Evolutionary conservation across 495 filamentous ascomycete genomes (phyloP).

Genomic region (Xylaria intraflava): DNA sequence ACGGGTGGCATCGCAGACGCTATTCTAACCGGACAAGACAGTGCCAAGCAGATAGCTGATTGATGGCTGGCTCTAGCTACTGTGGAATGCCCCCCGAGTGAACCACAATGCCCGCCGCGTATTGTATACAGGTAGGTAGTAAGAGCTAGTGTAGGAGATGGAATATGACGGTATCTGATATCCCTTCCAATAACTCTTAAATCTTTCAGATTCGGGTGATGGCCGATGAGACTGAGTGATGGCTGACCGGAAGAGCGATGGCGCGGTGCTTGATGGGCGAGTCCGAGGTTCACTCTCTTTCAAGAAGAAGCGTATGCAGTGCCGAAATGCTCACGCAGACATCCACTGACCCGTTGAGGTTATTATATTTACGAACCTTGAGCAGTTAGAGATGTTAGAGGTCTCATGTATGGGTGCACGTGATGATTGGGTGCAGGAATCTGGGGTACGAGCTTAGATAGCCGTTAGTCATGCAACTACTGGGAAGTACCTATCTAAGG

Average conservation of each 20-base stretch:
- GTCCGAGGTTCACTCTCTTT: neutral
- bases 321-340: neutral
- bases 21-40: neutral
- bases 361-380: neutral
- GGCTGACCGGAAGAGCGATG: neutral
- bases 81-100: slow-evolving; percentile 2
- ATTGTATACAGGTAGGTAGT: slow-evolving; percentile 2
- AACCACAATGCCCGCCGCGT: slow-evolving; percentile 1
- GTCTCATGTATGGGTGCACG: slow-evolving; percentile 8
- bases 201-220: neutral
- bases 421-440: slow-evolving; percentile 2
- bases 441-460: neutral
- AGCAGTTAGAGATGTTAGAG: slow-evolving; percentile 1
- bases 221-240: neutral
- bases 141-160: neutral
- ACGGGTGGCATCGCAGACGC: slow-evolving; percentile 3
- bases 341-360: neutral
- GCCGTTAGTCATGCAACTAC: neutral
- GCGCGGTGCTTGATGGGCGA: neutral
- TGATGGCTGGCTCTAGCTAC: slow-evolving; percentile 15
- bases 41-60: slow-evolving; percentile 6
- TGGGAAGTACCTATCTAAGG: neutral
- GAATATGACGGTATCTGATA: neutral
- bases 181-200: neutral
- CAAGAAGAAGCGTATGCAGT: neutral